These are phyloP conservation scores for Sporothrix schenckii DNA, from an alignment of 2,329 filamentous ascomycete genomes.

Conservation along the genomic window DNA sequence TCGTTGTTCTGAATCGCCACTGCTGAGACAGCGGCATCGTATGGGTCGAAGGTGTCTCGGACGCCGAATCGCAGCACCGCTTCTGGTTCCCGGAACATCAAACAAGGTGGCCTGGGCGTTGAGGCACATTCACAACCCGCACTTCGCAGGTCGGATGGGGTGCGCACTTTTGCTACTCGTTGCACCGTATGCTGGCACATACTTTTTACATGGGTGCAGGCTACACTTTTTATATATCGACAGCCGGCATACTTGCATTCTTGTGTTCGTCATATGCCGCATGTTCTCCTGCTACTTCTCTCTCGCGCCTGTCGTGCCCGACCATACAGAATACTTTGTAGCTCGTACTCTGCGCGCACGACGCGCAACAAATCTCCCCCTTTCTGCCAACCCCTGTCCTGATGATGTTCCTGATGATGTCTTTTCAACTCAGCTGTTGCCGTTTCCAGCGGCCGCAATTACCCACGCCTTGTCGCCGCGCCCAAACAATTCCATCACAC, in stretches of 20 bases:
- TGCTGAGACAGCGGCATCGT: constrained; percentile 21
- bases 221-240: not conserved
- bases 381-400: not conserved
- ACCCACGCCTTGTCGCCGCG: constrained; percentile 14
- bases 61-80: constrained; percentile 20
- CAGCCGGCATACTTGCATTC: not conserved
- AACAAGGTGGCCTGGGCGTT: constrained; percentile 28
- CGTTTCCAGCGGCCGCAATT: constrained; percentile 20
- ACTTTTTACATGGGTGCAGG: not conserved
- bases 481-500: not conserved
- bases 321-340: too few species aligned
- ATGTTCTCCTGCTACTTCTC: not conserved
- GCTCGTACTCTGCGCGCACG: not conserved
- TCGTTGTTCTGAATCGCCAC: not conserved
- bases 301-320: too few species aligned
- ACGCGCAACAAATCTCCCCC: not conserved
- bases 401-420: constrained; percentile 4
- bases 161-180: not conserved
- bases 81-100: constrained; percentile 21
- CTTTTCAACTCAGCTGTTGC: constrained; percentile 13
- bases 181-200: constrained; percentile 7
- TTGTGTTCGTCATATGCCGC: not conserved
- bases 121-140: not conserved
- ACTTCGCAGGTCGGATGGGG: not conserved
- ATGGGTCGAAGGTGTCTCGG: not conserved